Percentiles rank a stretch among this genome's conserved stretches.
Conservation (phyloP, 2,329 filamentous ascomycete genomes). For the Fusarium cyanostomum region DNA sequence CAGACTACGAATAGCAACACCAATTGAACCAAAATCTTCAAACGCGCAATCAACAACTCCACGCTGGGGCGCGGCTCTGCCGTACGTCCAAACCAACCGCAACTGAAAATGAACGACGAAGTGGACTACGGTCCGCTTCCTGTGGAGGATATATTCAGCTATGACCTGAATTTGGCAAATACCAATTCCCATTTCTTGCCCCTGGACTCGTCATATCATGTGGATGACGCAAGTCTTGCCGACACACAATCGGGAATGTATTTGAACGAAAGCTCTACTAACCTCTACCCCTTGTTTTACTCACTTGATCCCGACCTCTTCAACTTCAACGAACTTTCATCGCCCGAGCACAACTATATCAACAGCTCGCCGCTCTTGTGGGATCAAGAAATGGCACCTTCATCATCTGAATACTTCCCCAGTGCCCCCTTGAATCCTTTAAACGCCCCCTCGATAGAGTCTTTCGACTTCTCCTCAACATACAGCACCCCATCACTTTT, state of each 20-base stretch:
- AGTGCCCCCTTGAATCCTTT: background rate
- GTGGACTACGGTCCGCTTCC: background rate
- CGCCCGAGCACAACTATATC: background rate
- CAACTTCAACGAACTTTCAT: background rate
- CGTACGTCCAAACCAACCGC: background rate
- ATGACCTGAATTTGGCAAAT: background rate
- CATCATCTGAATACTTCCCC: background rate
- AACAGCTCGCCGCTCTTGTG: background rate
- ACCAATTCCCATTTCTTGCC: background rate
- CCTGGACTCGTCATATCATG: background rate
- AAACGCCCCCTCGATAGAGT: background rate
- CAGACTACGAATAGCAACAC: background rate
- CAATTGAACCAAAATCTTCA: background rate
- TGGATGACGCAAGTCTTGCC: slow-evolving; percentile 24
- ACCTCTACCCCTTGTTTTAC: background rate
- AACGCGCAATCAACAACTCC: background rate
- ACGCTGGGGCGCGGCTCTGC: background rate
- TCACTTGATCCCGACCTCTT: background rate
- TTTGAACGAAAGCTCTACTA: background rate
- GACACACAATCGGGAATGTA: background rate
- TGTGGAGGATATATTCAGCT: background rate
- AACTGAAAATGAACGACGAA: background rate
- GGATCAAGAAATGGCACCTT: background rate
- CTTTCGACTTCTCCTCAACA: background rate
- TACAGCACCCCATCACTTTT: background rate